Percentiles rank a stretch among this genome's conserved stretches.
Evolutionary conservation across 768 basidiomycete species (phyloP).

Genomic region (Termitomyces sp.): DNA sequence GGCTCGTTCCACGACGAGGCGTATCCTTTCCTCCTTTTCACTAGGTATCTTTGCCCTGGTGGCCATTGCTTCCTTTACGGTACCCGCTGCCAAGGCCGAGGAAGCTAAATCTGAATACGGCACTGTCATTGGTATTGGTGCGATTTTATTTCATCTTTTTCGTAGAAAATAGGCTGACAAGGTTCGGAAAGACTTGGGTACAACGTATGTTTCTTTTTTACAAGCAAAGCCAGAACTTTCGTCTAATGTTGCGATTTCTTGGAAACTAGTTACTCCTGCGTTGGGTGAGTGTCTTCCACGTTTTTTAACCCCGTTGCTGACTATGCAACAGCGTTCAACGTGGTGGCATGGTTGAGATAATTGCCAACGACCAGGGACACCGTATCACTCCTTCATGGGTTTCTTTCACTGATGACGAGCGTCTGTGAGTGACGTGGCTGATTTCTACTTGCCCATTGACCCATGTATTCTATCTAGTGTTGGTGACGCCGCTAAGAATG

Average conservation of each 20-base stretch:
- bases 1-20: constrained; percentile 48
- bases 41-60: constrained; percentile 55
- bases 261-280: constrained; percentile 79
- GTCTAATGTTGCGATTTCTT: constrained; percentile 20
- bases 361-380: constrained; percentile 86
- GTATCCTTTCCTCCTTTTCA: constrained; percentile 53
- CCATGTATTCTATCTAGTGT: constrained; percentile 41
- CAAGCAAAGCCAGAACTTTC: background rate
- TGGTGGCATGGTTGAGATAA: constrained; percentile 83
- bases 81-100: constrained; percentile 57
- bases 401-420: constrained; percentile 72
- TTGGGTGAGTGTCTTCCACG: constrained; percentile 56
- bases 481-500: constrained; percentile 96
- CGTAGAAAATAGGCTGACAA: background rate
- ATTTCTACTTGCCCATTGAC: background rate
- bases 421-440: constrained; percentile 38
- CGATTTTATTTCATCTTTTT: constrained; percentile 17
- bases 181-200: constrained; percentile 70
- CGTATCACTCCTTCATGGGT: constrained; percentile 91
- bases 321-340: constrained; percentile 59
- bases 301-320: background rate
- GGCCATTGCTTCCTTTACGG: constrained; percentile 68
- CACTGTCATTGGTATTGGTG: constrained; percentile 90
- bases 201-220: constrained; percentile 49
- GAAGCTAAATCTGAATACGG: constrained; percentile 75